These are phyloP conservation scores for Forsythia viridissima DNA, from an alignment of 257 asterid genomes.

Conservation along the genomic window DNA sequence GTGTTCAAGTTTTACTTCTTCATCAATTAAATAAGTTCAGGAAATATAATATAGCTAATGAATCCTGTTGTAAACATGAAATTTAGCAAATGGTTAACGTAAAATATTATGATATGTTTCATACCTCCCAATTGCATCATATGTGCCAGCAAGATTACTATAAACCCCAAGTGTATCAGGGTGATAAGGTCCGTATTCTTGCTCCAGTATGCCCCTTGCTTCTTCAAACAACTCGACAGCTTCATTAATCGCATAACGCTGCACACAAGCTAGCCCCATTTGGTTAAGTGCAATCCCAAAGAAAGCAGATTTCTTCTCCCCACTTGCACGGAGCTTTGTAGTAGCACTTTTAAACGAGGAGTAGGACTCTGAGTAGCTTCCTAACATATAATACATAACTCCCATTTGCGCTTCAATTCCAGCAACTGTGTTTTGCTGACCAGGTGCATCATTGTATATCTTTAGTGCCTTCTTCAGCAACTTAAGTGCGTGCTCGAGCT, in stretches of 20 bases:
- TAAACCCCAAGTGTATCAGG: constrained; percentile 94
- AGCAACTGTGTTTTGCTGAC: constrained; percentile 81
- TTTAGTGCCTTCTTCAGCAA: constrained; percentile 83
- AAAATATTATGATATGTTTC: not conserved
- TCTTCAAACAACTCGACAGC: constrained; percentile 87
- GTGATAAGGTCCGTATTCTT: constrained; percentile 88
- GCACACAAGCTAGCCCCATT: constrained; percentile 93
- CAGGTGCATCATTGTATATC: constrained; percentile 82
- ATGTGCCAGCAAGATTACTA: constrained; percentile 94
- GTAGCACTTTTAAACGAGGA: constrained; percentile 55
- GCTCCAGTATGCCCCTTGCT: constrained; percentile 78
- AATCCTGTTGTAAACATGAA: not conserved
- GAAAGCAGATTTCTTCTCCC: constrained; percentile 90
- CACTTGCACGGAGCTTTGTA: constrained; percentile 80
- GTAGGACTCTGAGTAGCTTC: constrained; percentile 73
- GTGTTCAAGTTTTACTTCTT: too few relatives aligned
- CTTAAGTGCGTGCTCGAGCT: constrained; percentile 79
- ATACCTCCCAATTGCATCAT: constrained; percentile 96
- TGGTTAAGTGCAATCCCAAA: constrained; percentile 91
- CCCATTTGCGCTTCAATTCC: constrained; percentile 98
- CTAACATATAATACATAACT: constrained; percentile 79
- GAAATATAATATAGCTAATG: not conserved
- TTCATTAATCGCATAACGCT: constrained; percentile 76
- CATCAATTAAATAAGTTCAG: not conserved
- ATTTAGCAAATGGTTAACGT: not conserved